Conservation (phyloP, 83 land plant genomes). For the Picea abies region DNA sequence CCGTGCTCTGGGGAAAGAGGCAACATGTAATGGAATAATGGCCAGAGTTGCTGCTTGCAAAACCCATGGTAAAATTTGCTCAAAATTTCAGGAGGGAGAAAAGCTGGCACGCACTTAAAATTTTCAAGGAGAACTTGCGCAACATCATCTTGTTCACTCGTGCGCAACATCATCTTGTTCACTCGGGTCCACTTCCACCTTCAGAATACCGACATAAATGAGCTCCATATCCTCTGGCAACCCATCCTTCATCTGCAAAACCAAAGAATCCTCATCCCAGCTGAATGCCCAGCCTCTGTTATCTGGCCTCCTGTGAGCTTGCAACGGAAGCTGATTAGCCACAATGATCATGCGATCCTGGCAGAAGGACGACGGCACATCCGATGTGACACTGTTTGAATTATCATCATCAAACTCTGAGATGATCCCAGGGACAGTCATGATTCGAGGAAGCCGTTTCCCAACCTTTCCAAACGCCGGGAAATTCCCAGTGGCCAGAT, state of each 20-base stretch:
- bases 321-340: slow-evolving; percentile 62
- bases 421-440: slow-evolving; percentile 63
- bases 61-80: slow-evolving; percentile 61
- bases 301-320: slow-evolving; percentile 32
- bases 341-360: slow-evolving; percentile 54
- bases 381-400: slow-evolving; percentile 20
- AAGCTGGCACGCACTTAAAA: slow-evolving; percentile 63
- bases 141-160: no score
- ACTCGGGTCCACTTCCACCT: slow-evolving; percentile 48
- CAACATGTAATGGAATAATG: slow-evolving; percentile 77
- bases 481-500: slow-evolving; percentile 39
- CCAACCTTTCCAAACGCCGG: slow-evolving; percentile 31
- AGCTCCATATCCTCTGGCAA: slow-evolving; percentile 50
- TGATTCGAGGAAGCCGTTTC: slow-evolving; percentile 52
- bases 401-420: slow-evolving; percentile 39
- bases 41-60: slow-evolving; percentile 78
- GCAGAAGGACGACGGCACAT: slow-evolving; percentile 25
- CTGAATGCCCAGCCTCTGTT: slow-evolving; percentile 45
- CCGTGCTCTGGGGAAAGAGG: slow-evolving; percentile 70
- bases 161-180: slow-evolving; percentile 68
- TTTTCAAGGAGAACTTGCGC: slow-evolving; percentile 41
- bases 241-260: slow-evolving; percentile 61
- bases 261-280: slow-evolving; percentile 61
- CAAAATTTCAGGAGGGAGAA: slow-evolving; percentile 47
- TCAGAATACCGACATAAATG: slow-evolving; percentile 60